Conservation (phyloP, 2,329 filamentous ascomycete species). For the Diplodia scrobiculata region DNA sequence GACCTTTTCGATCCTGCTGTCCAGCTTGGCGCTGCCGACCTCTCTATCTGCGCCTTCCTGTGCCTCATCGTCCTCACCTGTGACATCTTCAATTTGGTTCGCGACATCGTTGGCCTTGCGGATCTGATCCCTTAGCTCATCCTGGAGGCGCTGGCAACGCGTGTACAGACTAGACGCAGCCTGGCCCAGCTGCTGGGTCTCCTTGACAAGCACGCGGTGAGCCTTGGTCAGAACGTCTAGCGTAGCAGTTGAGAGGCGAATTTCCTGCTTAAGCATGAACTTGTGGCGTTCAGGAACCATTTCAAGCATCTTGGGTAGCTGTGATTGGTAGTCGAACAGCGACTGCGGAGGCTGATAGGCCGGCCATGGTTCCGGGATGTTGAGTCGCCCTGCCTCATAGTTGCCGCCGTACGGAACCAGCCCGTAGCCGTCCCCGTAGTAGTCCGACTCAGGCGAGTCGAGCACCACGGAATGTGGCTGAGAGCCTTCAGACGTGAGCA, state of each 20-base stretch:
- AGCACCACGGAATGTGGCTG: constrained; percentile 56
- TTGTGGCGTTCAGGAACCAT: constrained; percentile 63
- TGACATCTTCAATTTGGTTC: constrained; percentile 66
- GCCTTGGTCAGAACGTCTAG: constrained; percentile 71
- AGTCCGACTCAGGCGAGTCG: constrained; percentile 48
- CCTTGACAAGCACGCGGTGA: constrained; percentile 69
- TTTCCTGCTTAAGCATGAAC: constrained; percentile 65
- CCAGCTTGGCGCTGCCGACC: constrained; percentile 59
- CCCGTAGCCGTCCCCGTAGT: constrained; percentile 38
- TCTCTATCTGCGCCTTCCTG: constrained; percentile 51
- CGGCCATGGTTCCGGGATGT: constrained; percentile 59
- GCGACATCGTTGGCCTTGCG: constrained; percentile 66
- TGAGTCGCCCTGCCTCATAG: constrained; percentile 39
- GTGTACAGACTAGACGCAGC: constrained; percentile 74
- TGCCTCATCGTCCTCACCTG: constrained; percentile 58
- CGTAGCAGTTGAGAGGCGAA: constrained; percentile 70
- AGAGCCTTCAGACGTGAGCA: constrained; percentile 54
- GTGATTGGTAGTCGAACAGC: constrained; percentile 59
- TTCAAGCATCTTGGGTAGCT: constrained; percentile 60
- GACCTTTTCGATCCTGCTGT: constrained; percentile 59
- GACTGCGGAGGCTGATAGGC: constrained; percentile 65
- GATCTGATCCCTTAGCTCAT: constrained; percentile 69
- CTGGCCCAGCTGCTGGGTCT: constrained; percentile 68
- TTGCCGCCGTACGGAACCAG: constrained; percentile 56
- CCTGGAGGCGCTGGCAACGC: constrained; percentile 67